Conservation (phyloP, 2,329 filamentous ascomycete genomes). For the Cladobotryum protrusum region DNA sequence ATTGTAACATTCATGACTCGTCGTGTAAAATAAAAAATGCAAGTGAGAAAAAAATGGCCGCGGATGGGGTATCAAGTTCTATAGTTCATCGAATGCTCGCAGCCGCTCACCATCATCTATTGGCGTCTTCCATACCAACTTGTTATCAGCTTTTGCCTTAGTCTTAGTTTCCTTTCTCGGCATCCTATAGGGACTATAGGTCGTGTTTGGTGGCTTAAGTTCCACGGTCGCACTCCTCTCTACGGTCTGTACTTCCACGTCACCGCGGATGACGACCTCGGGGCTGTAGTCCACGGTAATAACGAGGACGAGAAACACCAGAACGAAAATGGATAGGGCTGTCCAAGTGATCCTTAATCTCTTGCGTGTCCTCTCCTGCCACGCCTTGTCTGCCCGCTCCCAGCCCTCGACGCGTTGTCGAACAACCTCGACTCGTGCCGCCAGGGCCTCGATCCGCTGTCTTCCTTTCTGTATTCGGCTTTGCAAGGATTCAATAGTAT, state of each 20-base stretch:
- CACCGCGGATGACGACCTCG: conserved; percentile 4
- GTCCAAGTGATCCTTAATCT: conserved; percentile 60
- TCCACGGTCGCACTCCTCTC: not conserved
- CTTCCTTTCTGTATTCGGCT: conserved; percentile 54
- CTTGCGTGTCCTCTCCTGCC: conserved; percentile 60
- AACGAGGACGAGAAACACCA: conserved; percentile 43
- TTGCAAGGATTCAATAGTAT: conserved; percentile 56
- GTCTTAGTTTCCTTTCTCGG: conserved; percentile 15
- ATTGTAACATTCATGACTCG: too few relatives aligned
- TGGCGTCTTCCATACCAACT: conserved; percentile 22
- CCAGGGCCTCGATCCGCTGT: conserved; percentile 52
- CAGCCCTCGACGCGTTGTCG: conserved; percentile 59
- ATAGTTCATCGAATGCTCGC: conserved; percentile 43
- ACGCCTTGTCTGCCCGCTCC: conserved; percentile 60
- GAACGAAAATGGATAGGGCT: conserved; percentile 42
- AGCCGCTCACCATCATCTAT: conserved; percentile 31
- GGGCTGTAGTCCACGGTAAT: conserved; percentile 23
- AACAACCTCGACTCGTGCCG: conserved; percentile 58
- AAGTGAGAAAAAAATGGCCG: not conserved
- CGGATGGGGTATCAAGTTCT: conserved; percentile 3
- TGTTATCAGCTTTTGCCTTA: conserved; percentile 17
- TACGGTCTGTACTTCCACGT: not conserved
- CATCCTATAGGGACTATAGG: conserved; percentile 13
- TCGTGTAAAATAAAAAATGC: not conserved
- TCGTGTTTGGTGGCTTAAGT: conserved; percentile 7